Evolutionary conservation across 2,329 filamentous ascomycete genomes (phyloP).

Genomic region (Ramichloridium luteum): DNA sequence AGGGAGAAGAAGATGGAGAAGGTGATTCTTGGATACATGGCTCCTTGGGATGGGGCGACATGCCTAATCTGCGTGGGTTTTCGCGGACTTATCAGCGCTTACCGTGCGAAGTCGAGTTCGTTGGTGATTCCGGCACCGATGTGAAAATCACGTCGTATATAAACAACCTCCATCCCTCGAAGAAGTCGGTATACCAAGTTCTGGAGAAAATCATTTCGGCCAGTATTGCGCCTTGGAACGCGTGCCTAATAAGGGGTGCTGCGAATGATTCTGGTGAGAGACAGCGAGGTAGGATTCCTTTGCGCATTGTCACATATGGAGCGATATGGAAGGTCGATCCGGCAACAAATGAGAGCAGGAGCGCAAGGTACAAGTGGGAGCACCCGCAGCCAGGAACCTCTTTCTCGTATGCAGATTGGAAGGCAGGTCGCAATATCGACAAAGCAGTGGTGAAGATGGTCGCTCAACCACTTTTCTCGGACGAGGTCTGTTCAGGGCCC

Average conservation of each 20-base stretch:
- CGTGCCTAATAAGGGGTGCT: neutral
- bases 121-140: neutral
- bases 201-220: slow-evolving; percentile 7
- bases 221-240: neutral
- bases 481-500: neutral
- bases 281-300: neutral
- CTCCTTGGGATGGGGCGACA: neutral
- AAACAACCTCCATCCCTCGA: slow-evolving; percentile 7
- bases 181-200: slow-evolving; percentile 3
- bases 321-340: neutral
- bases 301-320: neutral
- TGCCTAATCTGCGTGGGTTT: neutral
- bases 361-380: slow-evolving; percentile 1
- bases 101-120: slow-evolving; percentile 7
- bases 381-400: slow-evolving; percentile 6
- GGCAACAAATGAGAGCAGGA: too few relatives aligned
- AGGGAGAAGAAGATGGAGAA: neutral
- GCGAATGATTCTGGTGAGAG: slow-evolving; percentile 2
- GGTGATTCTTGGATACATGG: neutral
- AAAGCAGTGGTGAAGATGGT: neutral
- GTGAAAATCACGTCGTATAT: slow-evolving; percentile 10
- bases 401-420: slow-evolving; percentile 5
- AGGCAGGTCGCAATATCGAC: neutral
- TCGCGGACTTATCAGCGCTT: slow-evolving; percentile 6
- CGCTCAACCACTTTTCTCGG: neutral